Evolutionary conservation across 768 basidiomycete species (phyloP), one percentile per base, ranked within the genome.

Genomic region (Bullera alba): DNA sequence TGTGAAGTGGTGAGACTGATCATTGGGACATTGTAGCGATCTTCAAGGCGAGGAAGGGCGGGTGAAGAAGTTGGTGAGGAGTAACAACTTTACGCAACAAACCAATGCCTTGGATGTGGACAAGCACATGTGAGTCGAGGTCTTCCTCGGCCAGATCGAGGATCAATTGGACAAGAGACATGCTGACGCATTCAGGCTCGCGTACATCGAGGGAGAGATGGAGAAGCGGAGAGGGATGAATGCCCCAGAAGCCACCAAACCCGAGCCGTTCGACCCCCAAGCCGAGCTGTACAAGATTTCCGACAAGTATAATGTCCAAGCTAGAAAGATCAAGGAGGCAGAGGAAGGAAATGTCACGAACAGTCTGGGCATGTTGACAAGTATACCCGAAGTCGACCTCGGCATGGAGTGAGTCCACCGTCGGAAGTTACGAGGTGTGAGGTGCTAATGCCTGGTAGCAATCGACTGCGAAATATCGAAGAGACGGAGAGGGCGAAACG

Each of bases 401-500:
- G 95, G 95, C 49, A 95, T 97, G 85, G 91, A 99, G 92, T 96
- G 61, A 61, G 88, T 83, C 12, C 7, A 21, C 5, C 15, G 32
- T 34, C 32, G n/a, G 32, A 34, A 34, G n/a, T n/a, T n/a, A 34
- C 16, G 30, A 42, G 37, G 21, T 26, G 41, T 8, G 29, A 30
- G 36, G 30, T 16, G 22, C 12, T 39, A 10, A 12, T 21, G 8
- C 10, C 8, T 34, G 37, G 27, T 44, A 97, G 92, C 57, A 78
- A 84, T 16, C 84, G 92, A 16, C 76, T 99, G 48, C 83, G 85
- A 74, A 99, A 96, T 67, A 99, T 99, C 48, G 91, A 95, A 67
- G 89, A 91, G 44, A 99, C 93, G 0, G 95, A 97, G 70, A 93
- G 88, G 59, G 93, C 93, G 0, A 97, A 96, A 72, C 80, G 90